A percentile compares a stretch with the other conserved stretches of the same genome.
phyloP scores from a whole-genome alignment of 2,329 filamentous ascomycete species.

The Nemania abortiva region DNA sequence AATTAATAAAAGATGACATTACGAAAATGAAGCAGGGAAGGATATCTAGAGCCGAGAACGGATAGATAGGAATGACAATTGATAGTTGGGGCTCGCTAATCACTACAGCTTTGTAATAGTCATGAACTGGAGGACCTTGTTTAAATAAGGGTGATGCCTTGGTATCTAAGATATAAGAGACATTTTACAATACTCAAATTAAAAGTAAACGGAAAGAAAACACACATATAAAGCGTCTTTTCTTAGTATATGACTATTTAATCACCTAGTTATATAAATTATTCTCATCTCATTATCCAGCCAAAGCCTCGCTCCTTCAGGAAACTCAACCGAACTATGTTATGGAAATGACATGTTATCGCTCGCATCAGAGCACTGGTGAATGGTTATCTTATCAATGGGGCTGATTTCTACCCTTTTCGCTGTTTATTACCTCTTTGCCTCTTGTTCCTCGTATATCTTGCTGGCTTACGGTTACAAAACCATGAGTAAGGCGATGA shows the following conservation, averaged over 20 bases:
- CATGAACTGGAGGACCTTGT: not conserved
- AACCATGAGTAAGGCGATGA: not conserved
- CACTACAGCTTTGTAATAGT: not conserved
- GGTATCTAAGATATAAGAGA: too few relatives aligned
- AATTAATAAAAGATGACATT: not conserved
- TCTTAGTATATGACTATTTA: not conserved
- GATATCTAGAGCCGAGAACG: not conserved
- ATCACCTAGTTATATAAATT: not conserved
- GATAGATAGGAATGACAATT: not conserved
- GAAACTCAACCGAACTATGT: too few relatives aligned
- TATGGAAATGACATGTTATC: too few relatives aligned
- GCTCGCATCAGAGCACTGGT: too few relatives aligned
- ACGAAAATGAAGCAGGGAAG: not conserved
- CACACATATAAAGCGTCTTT: too few relatives aligned
- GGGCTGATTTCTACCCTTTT: too few relatives aligned
- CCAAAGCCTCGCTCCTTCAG: not conserved
- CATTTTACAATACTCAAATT: too few relatives aligned
- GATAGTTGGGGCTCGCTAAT: not conserved
- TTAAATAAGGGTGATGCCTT: too few relatives aligned
- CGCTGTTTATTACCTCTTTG: too few relatives aligned
- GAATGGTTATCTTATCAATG: too few relatives aligned
- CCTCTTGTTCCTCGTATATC: not conserved
- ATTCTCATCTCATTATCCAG: not conserved
- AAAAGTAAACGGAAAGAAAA: too few relatives aligned
- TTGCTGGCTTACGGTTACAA: not conserved